Conservation (phyloP, 225 moss, liverwort and hornwort species). For the Sphagnum tenellum region DNA sequence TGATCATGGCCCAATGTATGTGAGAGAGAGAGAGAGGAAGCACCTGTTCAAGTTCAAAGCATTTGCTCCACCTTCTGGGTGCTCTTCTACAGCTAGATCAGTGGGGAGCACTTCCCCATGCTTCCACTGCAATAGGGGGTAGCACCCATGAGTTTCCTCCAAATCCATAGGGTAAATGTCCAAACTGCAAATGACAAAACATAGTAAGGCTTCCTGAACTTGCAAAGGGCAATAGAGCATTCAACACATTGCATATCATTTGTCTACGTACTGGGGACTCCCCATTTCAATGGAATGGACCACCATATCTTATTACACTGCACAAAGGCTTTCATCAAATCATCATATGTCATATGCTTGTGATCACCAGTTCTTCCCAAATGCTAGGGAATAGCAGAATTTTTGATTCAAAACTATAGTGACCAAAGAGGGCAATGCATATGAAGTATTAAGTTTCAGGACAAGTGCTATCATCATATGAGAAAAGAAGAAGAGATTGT, state of each 20-base stretch:
- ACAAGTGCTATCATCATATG: no score
- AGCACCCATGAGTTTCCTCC: constrained; percentile 61
- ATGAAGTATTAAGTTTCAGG: no score
- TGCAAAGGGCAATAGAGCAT: constrained; percentile 4
- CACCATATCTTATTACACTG: constrained; percentile 37
- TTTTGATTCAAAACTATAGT: no score
- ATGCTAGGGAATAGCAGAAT: no score
- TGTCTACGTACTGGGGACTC: no score
- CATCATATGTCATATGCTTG: constrained; percentile 13
- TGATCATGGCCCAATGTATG: no score
- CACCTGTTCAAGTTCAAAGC: constrained; percentile 60
- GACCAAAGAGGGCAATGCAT: constrained; percentile 27
- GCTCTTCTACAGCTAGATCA: constrained; percentile 46
- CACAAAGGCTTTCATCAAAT: constrained; percentile 55
- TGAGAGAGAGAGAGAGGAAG: no score
- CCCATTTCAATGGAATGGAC: no score
- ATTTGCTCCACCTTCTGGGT: constrained; percentile 55
- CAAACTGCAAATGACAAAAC: constrained; percentile 42
- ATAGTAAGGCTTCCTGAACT: no score
- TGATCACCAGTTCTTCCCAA: no score
- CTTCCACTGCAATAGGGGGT: constrained; percentile 40
- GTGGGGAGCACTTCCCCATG: constrained; percentile 12
- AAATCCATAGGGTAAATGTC: constrained; percentile 53
- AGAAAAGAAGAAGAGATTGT: no score
- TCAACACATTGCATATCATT: constrained; percentile 1